Conservation (phyloP, 2,329 filamentous ascomycete species). For the Colletotrichum eleusines region DNA sequence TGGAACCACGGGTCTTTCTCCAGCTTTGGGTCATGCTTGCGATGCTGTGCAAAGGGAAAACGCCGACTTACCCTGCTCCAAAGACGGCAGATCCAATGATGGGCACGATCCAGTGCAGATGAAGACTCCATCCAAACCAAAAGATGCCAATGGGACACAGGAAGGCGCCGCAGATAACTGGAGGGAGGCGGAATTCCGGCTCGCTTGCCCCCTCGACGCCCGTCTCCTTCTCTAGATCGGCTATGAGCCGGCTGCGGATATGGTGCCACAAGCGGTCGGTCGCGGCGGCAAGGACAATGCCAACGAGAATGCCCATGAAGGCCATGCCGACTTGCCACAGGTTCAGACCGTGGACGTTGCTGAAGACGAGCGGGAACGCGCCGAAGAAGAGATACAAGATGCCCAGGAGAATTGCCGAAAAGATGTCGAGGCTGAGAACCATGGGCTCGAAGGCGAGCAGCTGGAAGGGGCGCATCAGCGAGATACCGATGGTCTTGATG, state of each 20-base stretch:
- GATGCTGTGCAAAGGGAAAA: constrained; percentile 38
- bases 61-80: constrained; percentile 71
- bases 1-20: constrained; percentile 37
- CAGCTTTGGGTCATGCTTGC: constrained; percentile 36
- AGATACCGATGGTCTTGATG: constrained; percentile 66
- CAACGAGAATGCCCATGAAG: constrained; percentile 78
- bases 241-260: constrained; percentile 69
- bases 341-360: constrained; percentile 78
- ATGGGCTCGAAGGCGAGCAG: constrained; percentile 87
- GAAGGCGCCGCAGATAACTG: constrained; percentile 79
- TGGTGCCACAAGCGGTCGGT: constrained; percentile 76
- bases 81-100: constrained; percentile 81
- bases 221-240: constrained; percentile 62
- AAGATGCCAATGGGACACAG: constrained; percentile 86
- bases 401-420: constrained; percentile 86
- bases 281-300: constrained; percentile 73
- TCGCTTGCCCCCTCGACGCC: constrained; percentile 72
- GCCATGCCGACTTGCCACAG: constrained; percentile 84
- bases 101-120: constrained; percentile 82
- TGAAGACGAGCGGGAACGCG: constrained; percentile 85
- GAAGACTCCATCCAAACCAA: constrained; percentile 90
- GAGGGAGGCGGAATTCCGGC: constrained; percentile 87
- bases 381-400: constrained; percentile 93
- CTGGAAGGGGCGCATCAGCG: constrained; percentile 79
- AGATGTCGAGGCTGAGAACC: constrained; percentile 84